phyloP scores from a whole-genome alignment of 75 land plant genomes.

The Picea glauca region DNA sequence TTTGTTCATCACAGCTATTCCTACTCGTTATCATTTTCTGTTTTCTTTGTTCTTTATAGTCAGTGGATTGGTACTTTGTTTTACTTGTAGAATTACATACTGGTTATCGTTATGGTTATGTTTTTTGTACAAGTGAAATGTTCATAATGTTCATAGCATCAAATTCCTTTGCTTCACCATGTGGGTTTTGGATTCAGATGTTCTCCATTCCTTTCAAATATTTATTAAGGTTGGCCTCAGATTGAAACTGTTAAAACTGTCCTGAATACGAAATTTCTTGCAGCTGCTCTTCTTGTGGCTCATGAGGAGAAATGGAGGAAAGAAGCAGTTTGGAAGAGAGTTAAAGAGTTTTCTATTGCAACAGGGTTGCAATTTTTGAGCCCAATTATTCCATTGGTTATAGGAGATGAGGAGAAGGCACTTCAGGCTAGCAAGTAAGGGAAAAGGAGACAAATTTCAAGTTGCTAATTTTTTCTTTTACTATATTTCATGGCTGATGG shows the following conservation, averaged over 20 bases:
- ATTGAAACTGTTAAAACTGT: neutral
- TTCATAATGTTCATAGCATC: neutral
- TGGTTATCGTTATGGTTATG: neutral
- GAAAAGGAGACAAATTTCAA: neutral
- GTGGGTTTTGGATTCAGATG: neutral
- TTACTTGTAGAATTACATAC: neutral
- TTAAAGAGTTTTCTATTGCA: constrained; percentile 52
- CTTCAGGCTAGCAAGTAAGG: constrained; percentile 87
- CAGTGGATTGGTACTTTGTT: neutral
- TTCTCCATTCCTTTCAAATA: neutral
- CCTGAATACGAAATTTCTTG: neutral
- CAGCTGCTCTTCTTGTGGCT: constrained; percentile 88
- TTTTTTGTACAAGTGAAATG: neutral
- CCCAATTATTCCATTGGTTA: constrained; percentile 82
- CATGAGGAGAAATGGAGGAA: constrained; percentile 78
- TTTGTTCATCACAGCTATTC: neutral
- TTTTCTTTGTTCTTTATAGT: neutral
- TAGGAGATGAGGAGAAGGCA: constrained; percentile 81
- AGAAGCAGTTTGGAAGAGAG: constrained; percentile 62
- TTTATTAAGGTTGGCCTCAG: neutral
- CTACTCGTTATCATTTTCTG: neutral
- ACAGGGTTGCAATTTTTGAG: constrained; percentile 62
- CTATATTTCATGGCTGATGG: neutral
- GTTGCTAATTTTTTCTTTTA: neutral
- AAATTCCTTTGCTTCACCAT: neutral